Evolutionary conservation across 495 filamentous ascomycete species (phyloP), one percentile per base, ranked within the genome.

Genomic region (Lindgomyces ingoldianus): DNA sequence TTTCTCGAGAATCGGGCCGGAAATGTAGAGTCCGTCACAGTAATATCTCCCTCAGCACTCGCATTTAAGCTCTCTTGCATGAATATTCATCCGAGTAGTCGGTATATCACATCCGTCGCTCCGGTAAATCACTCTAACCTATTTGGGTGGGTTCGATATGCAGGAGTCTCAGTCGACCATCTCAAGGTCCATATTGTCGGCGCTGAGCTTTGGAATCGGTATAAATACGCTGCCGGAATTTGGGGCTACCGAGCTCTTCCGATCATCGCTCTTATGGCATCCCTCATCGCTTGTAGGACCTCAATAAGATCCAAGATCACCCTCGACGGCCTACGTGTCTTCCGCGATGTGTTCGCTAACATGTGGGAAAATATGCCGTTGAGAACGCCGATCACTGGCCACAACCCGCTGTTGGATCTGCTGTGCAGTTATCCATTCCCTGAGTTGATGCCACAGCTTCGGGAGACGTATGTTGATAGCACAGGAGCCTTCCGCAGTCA

Each of bases 21-120:
- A n/a, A n/a, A n/a, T n/a, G n/a, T n/a, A n/a, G n/a, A n/a, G n/a
- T n/a, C n/a, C n/a, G n/a, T n/a, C n/a, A n/a, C n/a, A n/a, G n/a
- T n/a, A n/a, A n/a, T n/a, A n/a, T n/a, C n/a, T n/a, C n/a, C n/a
- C n/a, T n/a, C n/a, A n/a, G n/a, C n/a, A n/a, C n/a, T n/a, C n/a
- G n/a, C n/a, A n/a, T n/a, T n/a, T n/a, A n/a, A n/a, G n/a, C n/a
- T n/a, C n/a, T n/a, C n/a, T n/a, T n/a, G n/a, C n/a, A n/a, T n/a
- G n/a, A n/a, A n/a, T n/a, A n/a, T n/a, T n/a, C n/a, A n/a, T n/a
- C n/a, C n/a, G n/a, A n/a, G n/a, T 24, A 58, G 66, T 56, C 68
- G 81, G 71, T 66, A 87, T 86, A 52, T 52, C 18, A 8, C 45
- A 4, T 4, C 39, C 22, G 22, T 58, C 21, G 55, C 55, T 4